Percentiles rank a stretch among this genome's conserved stretches.
Conservation (phyloP, 192 early-diverging fungal species). For the Entomortierella chlamydospora region DNA sequence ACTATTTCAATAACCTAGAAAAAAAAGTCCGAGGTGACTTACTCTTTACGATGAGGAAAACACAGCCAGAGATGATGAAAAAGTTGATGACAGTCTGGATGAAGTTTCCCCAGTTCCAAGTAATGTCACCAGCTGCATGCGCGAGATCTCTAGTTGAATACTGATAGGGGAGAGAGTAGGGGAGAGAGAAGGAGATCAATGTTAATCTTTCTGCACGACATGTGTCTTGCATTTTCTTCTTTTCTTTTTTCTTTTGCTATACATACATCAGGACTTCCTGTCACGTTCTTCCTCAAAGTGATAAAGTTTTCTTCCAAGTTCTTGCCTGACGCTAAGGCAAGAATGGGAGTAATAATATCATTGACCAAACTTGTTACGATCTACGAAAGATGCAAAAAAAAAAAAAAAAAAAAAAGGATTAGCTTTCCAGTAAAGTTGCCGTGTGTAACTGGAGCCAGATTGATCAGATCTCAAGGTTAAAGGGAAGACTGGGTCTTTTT, state of each 20-base stretch:
- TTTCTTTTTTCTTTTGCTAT: too few species aligned
- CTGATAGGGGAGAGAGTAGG: not conserved
- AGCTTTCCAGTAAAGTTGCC: too few species aligned
- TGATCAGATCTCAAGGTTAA: too few species aligned
- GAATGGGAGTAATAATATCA: constrained; percentile 71
- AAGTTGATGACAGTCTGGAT: constrained; percentile 74
- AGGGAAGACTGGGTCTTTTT: too few species aligned
- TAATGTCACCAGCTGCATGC: constrained; percentile 60
- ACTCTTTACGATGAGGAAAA: constrained; percentile 73
- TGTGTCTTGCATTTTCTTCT: too few species aligned
- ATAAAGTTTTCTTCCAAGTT: constrained; percentile 58
- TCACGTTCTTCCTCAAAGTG: constrained; percentile 39
- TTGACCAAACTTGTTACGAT: constrained; percentile 58
- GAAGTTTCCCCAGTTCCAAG: constrained; percentile 72
- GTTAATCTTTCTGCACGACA: too few species aligned
- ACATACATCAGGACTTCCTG: not conserved
- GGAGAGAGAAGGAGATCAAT: too few species aligned
- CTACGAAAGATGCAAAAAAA: constrained; percentile 4
- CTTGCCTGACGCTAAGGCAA: constrained; percentile 68
- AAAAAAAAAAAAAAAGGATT: constrained; percentile 14
- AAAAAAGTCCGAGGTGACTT: not conserved
- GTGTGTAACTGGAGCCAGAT: too few species aligned
- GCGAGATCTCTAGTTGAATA: constrained; percentile 22
- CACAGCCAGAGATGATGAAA: constrained; percentile 64
- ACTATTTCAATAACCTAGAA: not conserved